Evolutionary conservation across 768 basidiomycete species (phyloP), one percentile per base, ranked within the genome.

Genomic region (Panellus pusillus): DNA sequence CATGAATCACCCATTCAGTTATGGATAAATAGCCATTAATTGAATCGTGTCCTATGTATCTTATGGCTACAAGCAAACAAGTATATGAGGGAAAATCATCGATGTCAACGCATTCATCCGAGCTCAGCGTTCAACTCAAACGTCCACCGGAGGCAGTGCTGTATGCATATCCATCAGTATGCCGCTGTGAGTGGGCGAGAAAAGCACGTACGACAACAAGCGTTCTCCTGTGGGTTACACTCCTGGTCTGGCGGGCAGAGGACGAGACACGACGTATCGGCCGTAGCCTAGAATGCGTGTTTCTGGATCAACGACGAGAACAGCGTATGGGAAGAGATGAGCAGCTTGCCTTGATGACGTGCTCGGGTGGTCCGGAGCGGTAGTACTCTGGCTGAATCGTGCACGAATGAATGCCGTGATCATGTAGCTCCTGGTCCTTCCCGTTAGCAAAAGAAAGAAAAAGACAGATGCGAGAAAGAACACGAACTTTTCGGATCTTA

Each of bases 361-460:
- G 20, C 32, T 55, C 40, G 12, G 48, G 60, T 44, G 64, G 70
- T 42, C 65, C 70, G 40, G 70, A 63, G 60, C 65, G 64, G 44
- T 71, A 74, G 58, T 91, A 92, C 65, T 97, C 94, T 6, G 94
- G 94, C 63, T 97, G 94, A 55, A 97, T 95, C 2, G 94, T 97
- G 60, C 89, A 87, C 6, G 90, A 92, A 72, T 98, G 97, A 53
- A 99, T 93, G 24, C 95, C 95, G 62, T 91, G 89, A 42, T 88
- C 75, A 67, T 98, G 97, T 51, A 98, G 79, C 1, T 80, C 83
- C 52, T 54, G 47, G 18, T 29, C 24, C 6, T 24, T 24, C 6
- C 24, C 24, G 24, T 37, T 9, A 19, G 28, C 18, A 14, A 17
- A 2, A 39, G 17, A 37, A 41, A 19, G 8, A 39, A 37, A 18